Percentiles rank a stretch among this genome's conserved stretches.
phyloP scores from a whole-genome alignment of 148 eudicot species.

The Amaranthus hypochondriacus region DNA sequence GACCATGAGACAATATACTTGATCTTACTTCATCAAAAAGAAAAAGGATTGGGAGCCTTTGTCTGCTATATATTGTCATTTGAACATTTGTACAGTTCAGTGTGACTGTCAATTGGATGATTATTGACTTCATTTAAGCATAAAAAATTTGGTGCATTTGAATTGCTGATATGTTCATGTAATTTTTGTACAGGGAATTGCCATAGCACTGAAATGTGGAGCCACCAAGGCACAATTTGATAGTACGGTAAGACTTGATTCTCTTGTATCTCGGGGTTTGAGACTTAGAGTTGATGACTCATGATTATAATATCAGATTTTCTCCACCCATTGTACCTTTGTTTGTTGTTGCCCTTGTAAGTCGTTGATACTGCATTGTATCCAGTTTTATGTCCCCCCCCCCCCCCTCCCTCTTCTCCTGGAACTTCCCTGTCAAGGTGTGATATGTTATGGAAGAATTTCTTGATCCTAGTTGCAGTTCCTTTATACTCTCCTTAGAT shows the following conservation, averaged over 20 bases:
- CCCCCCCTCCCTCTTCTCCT: neutral
- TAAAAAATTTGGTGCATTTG: neutral
- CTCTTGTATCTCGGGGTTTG: neutral
- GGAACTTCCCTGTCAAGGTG: neutral
- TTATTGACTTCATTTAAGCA: neutral
- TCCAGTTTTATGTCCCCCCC: neutral
- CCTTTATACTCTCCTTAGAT: no score
- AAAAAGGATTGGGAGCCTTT: neutral
- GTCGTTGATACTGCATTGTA: no score
- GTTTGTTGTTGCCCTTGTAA: neutral
- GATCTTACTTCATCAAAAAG: no score
- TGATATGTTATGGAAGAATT: neutral
- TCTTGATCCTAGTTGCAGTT: neutral
- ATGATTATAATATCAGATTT: neutral
- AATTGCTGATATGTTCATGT: slow-evolving; percentile 5
- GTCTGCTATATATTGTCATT: neutral
- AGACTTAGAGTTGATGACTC: neutral
- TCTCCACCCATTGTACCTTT: neutral
- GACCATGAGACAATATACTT: no score
- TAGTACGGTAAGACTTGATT: slow-evolving; percentile 62
- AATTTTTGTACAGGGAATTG: slow-evolving; percentile 62
- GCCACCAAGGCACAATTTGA: slow-evolving; percentile 97
- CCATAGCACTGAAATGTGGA: slow-evolving; percentile 95
- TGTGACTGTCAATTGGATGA: neutral
- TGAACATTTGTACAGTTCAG: neutral